Base-by-base conservation (phyloP, 371 early-diverging fungal species). In the Nosema muscidifuracis region DNA sequence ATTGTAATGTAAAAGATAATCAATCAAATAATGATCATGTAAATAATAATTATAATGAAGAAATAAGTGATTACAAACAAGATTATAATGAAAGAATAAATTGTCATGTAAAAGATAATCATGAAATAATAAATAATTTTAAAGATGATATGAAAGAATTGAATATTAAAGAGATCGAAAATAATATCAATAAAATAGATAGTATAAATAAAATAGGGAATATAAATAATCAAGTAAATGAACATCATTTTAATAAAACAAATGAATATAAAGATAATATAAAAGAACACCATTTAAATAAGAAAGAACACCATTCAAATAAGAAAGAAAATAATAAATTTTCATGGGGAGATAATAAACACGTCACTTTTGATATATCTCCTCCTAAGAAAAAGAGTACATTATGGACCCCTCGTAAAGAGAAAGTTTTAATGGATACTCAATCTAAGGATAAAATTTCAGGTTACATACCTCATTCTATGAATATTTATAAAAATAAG, bases 331-430 rank as follows among this genome's bases (percentile, higher is more conserved):
- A 56, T 30, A 56, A 56, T 47, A 47, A 12, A n/a, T 12, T 47
- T 10, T 47, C 47, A 47, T 47, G 47, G 47, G 4, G 16, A 1
- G 53, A 51, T 44, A 67, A 67, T 20, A 67, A 61, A 61, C n/a
- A 34, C 1, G 70, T 69, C 2, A 50, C 70, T 18, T 69, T 69
- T 22, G 62, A 69, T 50, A 33, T 69, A 68, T 36, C 22, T 15
- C 33, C 47, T 28, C 40, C 30, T 33, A 69, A 47, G 24, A 69
- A 71, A 24, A 71, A 65, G 57, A 55, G 38, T 26, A 31, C 65
- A 3, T 47, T 71, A 7, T 71, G 51, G 34, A 71, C 72, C 16
- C 72, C 72, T 4, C 56, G 72, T 43, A 71, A 65, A 51, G 72
- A 71, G 24, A 71, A 51, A 33, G 53, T 71, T 15, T 31, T 40